Conservation (phyloP, 768 basidiomycete genomes). For the Ramaria sp. region DNA sequence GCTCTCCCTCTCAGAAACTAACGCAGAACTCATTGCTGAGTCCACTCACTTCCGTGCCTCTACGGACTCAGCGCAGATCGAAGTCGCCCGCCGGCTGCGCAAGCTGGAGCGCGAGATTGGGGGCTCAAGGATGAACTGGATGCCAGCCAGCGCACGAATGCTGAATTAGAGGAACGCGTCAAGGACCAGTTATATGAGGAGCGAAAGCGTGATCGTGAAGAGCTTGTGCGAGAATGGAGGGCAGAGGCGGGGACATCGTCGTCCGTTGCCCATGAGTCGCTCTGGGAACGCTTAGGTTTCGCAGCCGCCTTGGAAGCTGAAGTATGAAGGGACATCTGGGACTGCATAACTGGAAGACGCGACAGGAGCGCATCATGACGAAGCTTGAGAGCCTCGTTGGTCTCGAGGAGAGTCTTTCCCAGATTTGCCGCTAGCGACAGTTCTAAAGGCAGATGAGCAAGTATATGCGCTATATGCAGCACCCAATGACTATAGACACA, state of each 20-base stretch:
- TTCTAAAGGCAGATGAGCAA: slow-evolving; percentile 30
- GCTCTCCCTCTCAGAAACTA: slow-evolving; percentile 67
- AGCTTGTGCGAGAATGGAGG: slow-evolving; percentile 34
- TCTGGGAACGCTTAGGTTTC: slow-evolving; percentile 16
- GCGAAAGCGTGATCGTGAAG: slow-evolving; percentile 38
- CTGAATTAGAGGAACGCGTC: slow-evolving; percentile 60
- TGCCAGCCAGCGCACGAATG: slow-evolving; percentile 55
- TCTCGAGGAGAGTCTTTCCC: slow-evolving; percentile 59
- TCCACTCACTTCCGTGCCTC: slow-evolving; percentile 69
- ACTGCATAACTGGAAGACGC: slow-evolving; percentile 42
- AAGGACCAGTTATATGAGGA: slow-evolving; percentile 19
- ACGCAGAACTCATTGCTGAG: slow-evolving; percentile 66
- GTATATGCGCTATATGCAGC: background rate
- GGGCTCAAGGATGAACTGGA: slow-evolving; percentile 67
- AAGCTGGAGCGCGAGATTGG: slow-evolving; percentile 75
- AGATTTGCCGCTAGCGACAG: slow-evolving; percentile 56
- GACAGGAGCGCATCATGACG: slow-evolving; percentile 65
- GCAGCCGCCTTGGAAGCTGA: slow-evolving; percentile 16
- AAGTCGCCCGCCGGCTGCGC: slow-evolving; percentile 57
- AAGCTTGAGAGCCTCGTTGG: slow-evolving; percentile 54
- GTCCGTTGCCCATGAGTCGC: slow-evolving; percentile 16
- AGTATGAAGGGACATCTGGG: slow-evolving; percentile 14
- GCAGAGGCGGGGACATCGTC: slow-evolving; percentile 13
- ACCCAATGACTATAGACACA: slow-evolving; percentile 4
- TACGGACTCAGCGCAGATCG: slow-evolving; percentile 50